phyloP scores from a whole-genome alignment of 116 monocot species.

The Dioscorea cayenensis region DNA sequence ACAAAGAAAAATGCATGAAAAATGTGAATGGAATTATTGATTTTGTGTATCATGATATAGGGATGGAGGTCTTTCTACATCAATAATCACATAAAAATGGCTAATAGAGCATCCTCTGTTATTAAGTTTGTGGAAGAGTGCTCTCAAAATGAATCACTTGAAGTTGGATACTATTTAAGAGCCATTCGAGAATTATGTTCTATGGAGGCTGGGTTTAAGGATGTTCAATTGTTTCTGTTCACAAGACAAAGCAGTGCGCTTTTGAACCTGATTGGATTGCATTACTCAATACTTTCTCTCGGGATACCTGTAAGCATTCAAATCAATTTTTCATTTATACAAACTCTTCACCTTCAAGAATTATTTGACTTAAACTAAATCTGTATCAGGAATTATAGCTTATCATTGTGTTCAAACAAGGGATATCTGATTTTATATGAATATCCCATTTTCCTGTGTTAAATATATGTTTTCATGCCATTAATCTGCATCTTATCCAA shows the following conservation, averaged over 20 bases:
- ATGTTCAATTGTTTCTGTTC: slow-evolving; percentile 68
- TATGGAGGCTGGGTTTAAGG: slow-evolving; percentile 50
- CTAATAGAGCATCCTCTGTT: slow-evolving; percentile 26
- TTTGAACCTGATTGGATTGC: slow-evolving; percentile 85
- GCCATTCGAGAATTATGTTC: slow-evolving; percentile 42
- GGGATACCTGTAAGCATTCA: slow-evolving; percentile 41
- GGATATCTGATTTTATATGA: too few relatives aligned
- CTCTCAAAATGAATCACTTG: slow-evolving; percentile 60
- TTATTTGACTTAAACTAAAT: too few relatives aligned
- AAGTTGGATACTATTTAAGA: slow-evolving; percentile 67
- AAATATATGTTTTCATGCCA: too few relatives aligned
- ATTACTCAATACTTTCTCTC: slow-evolving; percentile 57
- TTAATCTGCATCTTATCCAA: too few relatives aligned
- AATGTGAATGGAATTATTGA: too few relatives aligned
- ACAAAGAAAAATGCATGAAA: too few relatives aligned
- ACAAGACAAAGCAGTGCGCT: slow-evolving; percentile 36
- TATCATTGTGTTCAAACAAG: too few relatives aligned
- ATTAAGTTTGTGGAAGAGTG: slow-evolving; percentile 42
- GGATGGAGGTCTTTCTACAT: slow-evolving; percentile 69
- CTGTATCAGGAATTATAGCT: too few relatives aligned
- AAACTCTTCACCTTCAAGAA: not conserved
- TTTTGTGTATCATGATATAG: slow-evolving; percentile 25
- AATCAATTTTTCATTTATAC: not conserved
- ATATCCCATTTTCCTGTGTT: too few relatives aligned
- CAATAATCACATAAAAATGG: slow-evolving; percentile 37